phyloP scores from a whole-genome alignment of 345 rosid genomes.

The Syzygium aqueum region DNA sequence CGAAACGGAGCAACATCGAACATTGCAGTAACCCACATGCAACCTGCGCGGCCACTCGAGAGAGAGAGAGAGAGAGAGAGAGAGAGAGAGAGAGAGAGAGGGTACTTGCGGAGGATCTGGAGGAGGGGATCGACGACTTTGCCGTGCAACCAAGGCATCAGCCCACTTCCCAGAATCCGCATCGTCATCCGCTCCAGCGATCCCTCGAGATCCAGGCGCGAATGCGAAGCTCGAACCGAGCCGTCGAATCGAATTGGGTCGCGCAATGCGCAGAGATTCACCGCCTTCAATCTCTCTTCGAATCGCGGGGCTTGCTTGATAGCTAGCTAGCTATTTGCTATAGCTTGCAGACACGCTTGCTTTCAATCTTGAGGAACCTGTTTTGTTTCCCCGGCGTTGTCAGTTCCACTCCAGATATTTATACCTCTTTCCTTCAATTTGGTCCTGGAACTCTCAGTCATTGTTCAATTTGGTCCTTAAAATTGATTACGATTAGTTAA shows the following conservation, averaged over 20 bases:
- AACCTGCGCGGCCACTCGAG: neutral
- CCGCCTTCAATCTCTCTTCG: neutral
- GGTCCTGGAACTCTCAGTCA: neutral
- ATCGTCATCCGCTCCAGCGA: neutral
- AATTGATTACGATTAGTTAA: neutral
- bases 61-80: neutral
- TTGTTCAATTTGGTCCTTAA: neutral
- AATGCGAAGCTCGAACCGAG: neutral
- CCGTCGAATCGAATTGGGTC: neutral
- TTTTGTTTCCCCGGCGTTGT: neutral
- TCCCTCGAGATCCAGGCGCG: neutral
- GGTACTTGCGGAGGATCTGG: constrained; percentile 63
- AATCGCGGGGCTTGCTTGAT: neutral
- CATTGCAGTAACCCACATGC: neutral
- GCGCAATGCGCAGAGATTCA: neutral
- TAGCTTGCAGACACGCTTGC: neutral
- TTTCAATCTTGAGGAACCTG: neutral
- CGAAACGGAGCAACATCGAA: neutral
- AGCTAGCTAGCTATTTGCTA: neutral
- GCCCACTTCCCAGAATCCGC: constrained; percentile 1
- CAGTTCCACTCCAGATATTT: neutral
- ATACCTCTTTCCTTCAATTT: neutral
- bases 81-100: neutral
- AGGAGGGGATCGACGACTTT: constrained; percentile 66
- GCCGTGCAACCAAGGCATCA: constrained; percentile 37